Evolutionary conservation across 129 eudicot species (phyloP).

Genomic region (Pulicaria dysenterica): DNA sequence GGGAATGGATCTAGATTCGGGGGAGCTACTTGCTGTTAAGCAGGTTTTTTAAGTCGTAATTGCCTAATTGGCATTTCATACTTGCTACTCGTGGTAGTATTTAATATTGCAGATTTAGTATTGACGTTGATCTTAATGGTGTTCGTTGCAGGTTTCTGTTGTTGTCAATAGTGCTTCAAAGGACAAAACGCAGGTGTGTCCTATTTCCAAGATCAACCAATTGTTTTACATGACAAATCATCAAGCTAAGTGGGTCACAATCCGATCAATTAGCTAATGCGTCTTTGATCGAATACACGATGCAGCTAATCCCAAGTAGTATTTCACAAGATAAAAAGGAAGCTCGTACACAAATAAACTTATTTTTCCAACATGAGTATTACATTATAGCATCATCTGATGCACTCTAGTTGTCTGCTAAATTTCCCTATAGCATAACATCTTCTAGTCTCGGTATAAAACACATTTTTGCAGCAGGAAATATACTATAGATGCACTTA

Average conservation of each 20-base stretch:
- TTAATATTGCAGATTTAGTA: constrained; percentile 21
- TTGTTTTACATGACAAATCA: neutral
- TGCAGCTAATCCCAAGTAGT: neutral
- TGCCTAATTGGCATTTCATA: neutral
- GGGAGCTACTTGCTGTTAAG: constrained; percentile 90
- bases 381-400: neutral
- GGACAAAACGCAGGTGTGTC: constrained; percentile 80
- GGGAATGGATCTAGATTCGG: constrained; percentile 99
- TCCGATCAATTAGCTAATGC: constrained; percentile 4
- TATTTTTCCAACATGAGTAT: neutral
- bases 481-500: neutral
- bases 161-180: constrained; percentile 70
- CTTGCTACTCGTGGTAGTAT: neutral
- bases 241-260: constrained; percentile 2
- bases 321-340: neutral
- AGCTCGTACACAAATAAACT: neutral
- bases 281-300: constrained; percentile 12
- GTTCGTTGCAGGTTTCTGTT: constrained; percentile 69
- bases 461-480: neutral
- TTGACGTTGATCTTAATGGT: constrained; percentile 15
- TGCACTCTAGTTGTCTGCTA: neutral
- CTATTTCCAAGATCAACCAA: constrained; percentile 13
- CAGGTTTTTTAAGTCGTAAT: constrained; percentile 48
- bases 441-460: too few species aligned
- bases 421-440: neutral